Evolutionary conservation across 2,329 filamentous ascomycete species (phyloP), one percentile per base, ranked within the genome.

Genomic region (Neodidymelliopsis sp.): DNA sequence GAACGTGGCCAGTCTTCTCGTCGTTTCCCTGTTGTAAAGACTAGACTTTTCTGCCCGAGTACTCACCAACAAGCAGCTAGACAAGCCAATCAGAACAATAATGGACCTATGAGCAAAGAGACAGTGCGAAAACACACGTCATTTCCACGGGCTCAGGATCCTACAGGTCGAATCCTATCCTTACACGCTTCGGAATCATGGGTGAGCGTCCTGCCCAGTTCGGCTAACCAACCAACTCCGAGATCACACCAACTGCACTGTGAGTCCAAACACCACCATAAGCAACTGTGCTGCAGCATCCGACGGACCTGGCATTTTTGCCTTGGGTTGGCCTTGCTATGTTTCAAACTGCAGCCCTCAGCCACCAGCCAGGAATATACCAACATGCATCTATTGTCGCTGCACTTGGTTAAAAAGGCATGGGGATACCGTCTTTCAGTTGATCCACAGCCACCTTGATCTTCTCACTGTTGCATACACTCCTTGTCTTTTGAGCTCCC

Each of bases 191-290:
- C 37, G 33, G 31, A 37, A 31, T n/a, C 13, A 29, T 20, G 18
- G 30, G 30, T 13, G 25, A 13, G 22, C 31, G 16, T 11, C 45
- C 30, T 30, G 20, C 34, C 12, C 33, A 20, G 30, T 48, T 27
- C 16, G 13, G 11, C 22, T 33, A 30, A 30, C 57, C 57, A 57
- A 55, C 51, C 46, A 55, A 13, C 25, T 29, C 22, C 28, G 15
- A 45, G 37, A 33, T 30, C 22, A 38, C 13, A n/a, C 29, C 29
- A 25, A 38, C 29, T 34, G 39, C 29, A 35, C 22, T 27, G 29
- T 42, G 35, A 47, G 29, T 42, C 33, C 30, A 34, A 30, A 42
- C 45, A 50, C 34, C 29, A 25, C 34, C 30, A 46, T 46, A 30
- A 44, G 27, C 37, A 25, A 16, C 22, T 18, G 15, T 48, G 25